Evolutionary conservation across 495 filamentous ascomycete genomes (phyloP).

Genomic region (Lepidopterella palustris): DNA sequence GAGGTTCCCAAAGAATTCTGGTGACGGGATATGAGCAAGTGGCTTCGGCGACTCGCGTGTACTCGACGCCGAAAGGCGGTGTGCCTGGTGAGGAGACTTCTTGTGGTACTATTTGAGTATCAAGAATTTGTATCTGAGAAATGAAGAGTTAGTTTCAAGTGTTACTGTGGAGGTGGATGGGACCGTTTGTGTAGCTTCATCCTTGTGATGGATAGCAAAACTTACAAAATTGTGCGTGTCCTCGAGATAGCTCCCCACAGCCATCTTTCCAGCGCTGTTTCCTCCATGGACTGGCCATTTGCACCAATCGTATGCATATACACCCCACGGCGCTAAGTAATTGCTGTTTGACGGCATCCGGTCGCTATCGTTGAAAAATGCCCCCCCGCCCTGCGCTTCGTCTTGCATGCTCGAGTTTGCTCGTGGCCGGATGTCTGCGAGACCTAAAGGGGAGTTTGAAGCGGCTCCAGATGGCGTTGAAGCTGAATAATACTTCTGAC

Average conservation of each 20-base stretch:
- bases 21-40: conserved; percentile 98
- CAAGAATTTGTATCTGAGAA: conserved; percentile 90
- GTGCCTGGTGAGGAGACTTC: conserved; percentile 67
- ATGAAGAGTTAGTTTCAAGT: conserved; percentile 6
- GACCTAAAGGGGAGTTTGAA: conserved; percentile 76
- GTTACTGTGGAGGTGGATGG: neutral
- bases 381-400: conserved; percentile 45
- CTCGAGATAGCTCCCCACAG: conserved; percentile 91
- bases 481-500: conserved; percentile 52
- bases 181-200: too few relatives aligned
- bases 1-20: conserved; percentile 92
- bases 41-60: conserved; percentile 91
- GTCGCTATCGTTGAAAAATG: conserved; percentile 43
- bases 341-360: conserved; percentile 63
- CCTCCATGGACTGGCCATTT: conserved; percentile 86
- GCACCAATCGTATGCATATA: conserved; percentile 98
- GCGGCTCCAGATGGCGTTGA: conserved; percentile 61
- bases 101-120: conserved; percentile 69
- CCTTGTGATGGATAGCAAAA: conserved; percentile 4
- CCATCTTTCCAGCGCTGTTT: conserved; percentile 68
- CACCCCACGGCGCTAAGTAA: conserved; percentile 89
- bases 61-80: conserved; percentile 72
- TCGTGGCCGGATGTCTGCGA: conserved; percentile 82
- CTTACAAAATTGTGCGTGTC: conserved; percentile 96
- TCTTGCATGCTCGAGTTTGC: conserved; percentile 72